Evolutionary conservation across 2,329 filamentous ascomycete genomes (phyloP).

Genomic region (Diaporthe vexans): DNA sequence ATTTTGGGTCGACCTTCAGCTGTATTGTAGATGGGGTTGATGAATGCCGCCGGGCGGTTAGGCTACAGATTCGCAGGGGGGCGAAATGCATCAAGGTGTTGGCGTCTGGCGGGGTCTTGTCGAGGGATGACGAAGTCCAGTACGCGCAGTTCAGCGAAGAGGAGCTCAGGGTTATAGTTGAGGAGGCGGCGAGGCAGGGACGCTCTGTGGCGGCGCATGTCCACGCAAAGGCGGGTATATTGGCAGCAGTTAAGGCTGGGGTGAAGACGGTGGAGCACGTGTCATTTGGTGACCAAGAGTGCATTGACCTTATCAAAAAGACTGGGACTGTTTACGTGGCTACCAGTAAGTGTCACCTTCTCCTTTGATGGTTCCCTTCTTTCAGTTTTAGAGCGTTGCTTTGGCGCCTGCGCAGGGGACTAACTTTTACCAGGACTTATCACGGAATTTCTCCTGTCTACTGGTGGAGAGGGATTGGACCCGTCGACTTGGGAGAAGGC

Average conservation of each 20-base stretch:
- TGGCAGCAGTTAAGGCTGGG: constrained; percentile 54
- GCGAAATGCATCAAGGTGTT: constrained; percentile 58
- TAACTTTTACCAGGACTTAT: constrained; percentile 47
- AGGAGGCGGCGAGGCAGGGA: constrained; percentile 53
- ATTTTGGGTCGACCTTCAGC: constrained; percentile 47
- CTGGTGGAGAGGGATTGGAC: constrained; percentile 52
- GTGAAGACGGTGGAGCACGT: constrained; percentile 57
- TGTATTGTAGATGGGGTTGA: constrained; percentile 56
- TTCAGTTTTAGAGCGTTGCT: background rate
- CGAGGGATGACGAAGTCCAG: constrained; percentile 55
- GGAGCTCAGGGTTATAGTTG: constrained; percentile 55
- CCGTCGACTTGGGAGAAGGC: constrained; percentile 54
- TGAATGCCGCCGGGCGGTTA: constrained; percentile 56
- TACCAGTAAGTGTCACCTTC: constrained; percentile 45
- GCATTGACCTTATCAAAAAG: constrained; percentile 55
- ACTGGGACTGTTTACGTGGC: constrained; percentile 55
- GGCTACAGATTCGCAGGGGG: constrained; percentile 57
- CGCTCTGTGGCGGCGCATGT: constrained; percentile 57
- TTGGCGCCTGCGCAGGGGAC: background rate
- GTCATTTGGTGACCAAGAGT: constrained; percentile 58
- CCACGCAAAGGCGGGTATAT: constrained; percentile 57
- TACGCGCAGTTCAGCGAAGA: constrained; percentile 56
- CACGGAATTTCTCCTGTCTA: constrained; percentile 50
- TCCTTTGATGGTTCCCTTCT: background rate
- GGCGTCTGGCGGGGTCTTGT: constrained; percentile 56